These are phyloP conservation scores for Mrakia frigida DNA, from an alignment of 768 basidiomycete genomes.

Conservation along the genomic window DNA sequence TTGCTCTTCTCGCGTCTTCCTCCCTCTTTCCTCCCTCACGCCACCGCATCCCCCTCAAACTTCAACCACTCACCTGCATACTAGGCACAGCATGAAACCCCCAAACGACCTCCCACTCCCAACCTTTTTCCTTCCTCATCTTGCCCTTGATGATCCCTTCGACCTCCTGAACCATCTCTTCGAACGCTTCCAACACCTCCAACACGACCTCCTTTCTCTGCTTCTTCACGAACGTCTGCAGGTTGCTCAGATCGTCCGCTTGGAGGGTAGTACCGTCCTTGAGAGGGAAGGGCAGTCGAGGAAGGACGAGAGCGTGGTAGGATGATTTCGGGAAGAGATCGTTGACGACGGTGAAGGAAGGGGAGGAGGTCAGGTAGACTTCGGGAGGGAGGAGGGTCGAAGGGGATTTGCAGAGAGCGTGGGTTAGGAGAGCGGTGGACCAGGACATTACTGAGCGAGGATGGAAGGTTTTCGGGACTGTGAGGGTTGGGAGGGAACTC, in stretches of 20 bases:
- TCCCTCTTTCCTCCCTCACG: neutral
- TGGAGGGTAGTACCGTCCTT: neutral
- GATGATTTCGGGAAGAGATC: slow-evolving; percentile 16
- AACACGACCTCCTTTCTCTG: slow-evolving; percentile 15
- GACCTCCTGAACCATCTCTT: slow-evolving; percentile 22
- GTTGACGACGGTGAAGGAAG: slow-evolving; percentile 15
- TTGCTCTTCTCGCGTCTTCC: too few relatives aligned
- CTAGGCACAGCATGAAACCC: slow-evolving; percentile 31
- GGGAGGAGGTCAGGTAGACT: slow-evolving; percentile 9
- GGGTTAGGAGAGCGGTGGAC: slow-evolving; percentile 7
- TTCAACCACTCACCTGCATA: slow-evolving; percentile 12
- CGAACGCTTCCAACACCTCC: slow-evolving; percentile 14
- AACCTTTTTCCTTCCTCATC: slow-evolving; percentile 25
- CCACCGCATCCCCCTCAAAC: neutral
- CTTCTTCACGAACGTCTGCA: neutral
- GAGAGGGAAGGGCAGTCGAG: slow-evolving; percentile 20
- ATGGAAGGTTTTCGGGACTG: neutral
- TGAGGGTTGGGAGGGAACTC: neutral
- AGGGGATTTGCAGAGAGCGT: slow-evolving; percentile 7
- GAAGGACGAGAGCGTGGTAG: slow-evolving; percentile 29
- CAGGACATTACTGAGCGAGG: slow-evolving; percentile 30
- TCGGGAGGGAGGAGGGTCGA: neutral
- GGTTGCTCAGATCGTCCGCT: neutral
- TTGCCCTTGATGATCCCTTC: neutral
- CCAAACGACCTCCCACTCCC: slow-evolving; percentile 13